Evolutionary conservation across 2,329 filamentous ascomycete genomes (phyloP), one percentile per base, ranked within the genome.

Genomic region (Trichophyton schoenleinii): DNA sequence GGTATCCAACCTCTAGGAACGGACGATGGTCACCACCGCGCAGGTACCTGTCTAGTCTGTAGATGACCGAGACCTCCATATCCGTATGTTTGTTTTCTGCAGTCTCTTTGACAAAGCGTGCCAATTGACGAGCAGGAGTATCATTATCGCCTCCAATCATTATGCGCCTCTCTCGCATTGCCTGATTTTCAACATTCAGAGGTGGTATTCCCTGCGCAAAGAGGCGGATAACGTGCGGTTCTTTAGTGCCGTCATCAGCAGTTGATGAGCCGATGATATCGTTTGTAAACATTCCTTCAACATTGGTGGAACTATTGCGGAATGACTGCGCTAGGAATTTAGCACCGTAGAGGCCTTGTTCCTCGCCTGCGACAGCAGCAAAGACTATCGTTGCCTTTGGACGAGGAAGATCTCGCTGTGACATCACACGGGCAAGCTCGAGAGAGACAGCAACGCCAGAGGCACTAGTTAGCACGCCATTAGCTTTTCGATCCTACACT

Each of bases 271-370:
- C 61, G 36, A 62, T 49, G 41, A 62, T 62, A 34, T 62, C 61
- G 58, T 62, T 62, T 22, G 58, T 62, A 42, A 62, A 60, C 61
- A 62, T 62, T 18, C 61, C 61, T 60, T 62, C 61, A 5, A 62
- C 46, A 34, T 62, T 62, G 49, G 58, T 44, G 6, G 61, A 62
- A 22, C 59, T 62, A 55, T 62, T 62, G 20, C 57, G 61, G 28
- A 60, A 62, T 2, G 48, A 60, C 25, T 57, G 20, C 7, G 61
- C 61, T 6, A 62, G 61, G 31, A 62, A 62, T 31, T 34, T 46
- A 38, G 61, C 25, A 15, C 61, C 61, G 41, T 57, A 60, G 15
- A 62, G 31, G 48, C 61, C 61, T 38, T 62, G 61, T 58, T 62
- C 61, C 57, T 62, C 61, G 11, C 61, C 61, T 25, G 61, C 61